Base-by-base conservation (phyloP, 495 filamentous ascomycete genomes). In the Penicillium odoratum region DNA sequence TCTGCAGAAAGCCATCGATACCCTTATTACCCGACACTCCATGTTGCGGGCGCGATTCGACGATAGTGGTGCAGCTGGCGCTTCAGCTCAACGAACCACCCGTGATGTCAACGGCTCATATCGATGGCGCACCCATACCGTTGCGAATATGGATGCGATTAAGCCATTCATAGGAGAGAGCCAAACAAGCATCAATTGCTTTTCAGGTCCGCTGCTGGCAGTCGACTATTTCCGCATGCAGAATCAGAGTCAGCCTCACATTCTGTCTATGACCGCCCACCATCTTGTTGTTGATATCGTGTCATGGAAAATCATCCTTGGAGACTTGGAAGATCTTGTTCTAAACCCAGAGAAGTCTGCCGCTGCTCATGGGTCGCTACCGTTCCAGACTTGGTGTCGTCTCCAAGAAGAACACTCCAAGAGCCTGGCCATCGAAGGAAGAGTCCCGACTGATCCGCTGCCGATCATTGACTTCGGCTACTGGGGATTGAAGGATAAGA, bases 11-110 rank as follows among this genome's bases (percentile, higher is more conserved):
- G 85, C 85, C 1, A 64, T 88, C 43, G 80, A 86, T 51, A 77
- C 79, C 0, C 69, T 90, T 9, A 78, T 90, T 13, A 73, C 68
- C 1, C 83, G 84, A 6, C 89, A 92, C 56, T 82, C 86, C 5
- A 91, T 91, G 88, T 77, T 92, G n/a, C 78, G 88, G 26, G 81
- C 82, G n/a, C 81, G 88, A 6, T 90, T 88, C 60, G 70, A 63
- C 15, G 68, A 71, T 8, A 50, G 64, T 13, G 64, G 56, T 5
- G 25, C 43, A 26, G 58, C 68, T 1, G 67, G 62, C 2, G 61
- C 62, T 15, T 69, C 70, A 15, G 69, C 64, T 43, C 78, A 81
- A 55, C 60, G 61, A 1, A 71, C 81, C 28, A 77, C 71, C 0
- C 36, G 53, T 6, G 71, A 79, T 28, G 64, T 78, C 13, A 53